Evolutionary conservation across 2,329 filamentous ascomycete genomes (phyloP), one percentile per base, ranked within the genome.

Genomic region (Sarocladium strictum): DNA sequence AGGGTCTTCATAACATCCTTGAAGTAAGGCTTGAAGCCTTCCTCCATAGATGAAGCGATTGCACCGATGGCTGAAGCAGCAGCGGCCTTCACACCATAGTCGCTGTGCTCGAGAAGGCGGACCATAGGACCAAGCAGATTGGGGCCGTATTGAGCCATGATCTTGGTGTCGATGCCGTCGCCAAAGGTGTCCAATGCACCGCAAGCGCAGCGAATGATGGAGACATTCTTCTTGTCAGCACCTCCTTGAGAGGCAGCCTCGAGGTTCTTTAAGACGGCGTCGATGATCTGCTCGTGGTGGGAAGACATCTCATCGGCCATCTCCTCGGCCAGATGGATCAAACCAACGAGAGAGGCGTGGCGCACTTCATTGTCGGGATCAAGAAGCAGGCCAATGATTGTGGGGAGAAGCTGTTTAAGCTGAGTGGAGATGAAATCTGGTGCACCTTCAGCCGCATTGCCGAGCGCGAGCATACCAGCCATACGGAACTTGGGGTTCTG

Each of bases 391-490:
- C 84, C 85, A 56, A 97, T 79, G 56, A 97, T 85, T 62, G 89
- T 79, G 50, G 94, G 94, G 69, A 97, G 83, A 61, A 97, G 87
- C 60, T 87, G 82, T 65, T 87, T 80, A 58, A 97, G 83, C 72
- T 99, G 94, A 19, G 92, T 96, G 59, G 90, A 90, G 65, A 97
- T 91, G 72, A 97, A 99, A 70, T 99, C 94, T 15, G 94, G 94
- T 27, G 94, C 93, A 63, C 94, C 94, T 76, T 97, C 94, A 53
- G 96, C 93, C 63, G 90, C 93, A 76, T 93, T 95, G 57, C 93
- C 93, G 4, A 99, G 81, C 50, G 93, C 87, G 58, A 97, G 80
- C 66, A 97, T 94, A 72, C 89, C 92, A 54, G 93, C 92, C 72
- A 93, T 89, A 57, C 93, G 86, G 74, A 88, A 87, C 63, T 90